Conservation (phyloP, 768 basidiomycete species). For the Mycena amicta region DNA sequence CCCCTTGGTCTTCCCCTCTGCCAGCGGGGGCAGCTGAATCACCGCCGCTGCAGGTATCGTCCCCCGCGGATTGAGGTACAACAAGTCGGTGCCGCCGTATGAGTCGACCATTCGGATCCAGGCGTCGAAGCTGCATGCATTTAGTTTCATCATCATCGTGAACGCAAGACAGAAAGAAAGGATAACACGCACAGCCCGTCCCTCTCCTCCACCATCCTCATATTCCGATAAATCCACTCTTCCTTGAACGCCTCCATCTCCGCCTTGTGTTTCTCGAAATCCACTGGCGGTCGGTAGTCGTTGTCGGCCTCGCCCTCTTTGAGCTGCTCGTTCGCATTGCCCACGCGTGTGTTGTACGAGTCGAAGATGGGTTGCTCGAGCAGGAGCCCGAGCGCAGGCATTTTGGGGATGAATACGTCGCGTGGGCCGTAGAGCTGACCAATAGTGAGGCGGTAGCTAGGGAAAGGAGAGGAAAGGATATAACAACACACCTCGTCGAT, state of each 20-base stretch:
- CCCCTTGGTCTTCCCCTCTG: constrained; percentile 36
- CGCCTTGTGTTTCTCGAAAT: constrained; percentile 68
- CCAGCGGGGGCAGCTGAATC: constrained; percentile 39
- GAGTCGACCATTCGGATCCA: constrained; percentile 80
- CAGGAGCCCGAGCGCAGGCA: constrained; percentile 91
- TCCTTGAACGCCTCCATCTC: constrained; percentile 83
- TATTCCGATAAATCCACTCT: constrained; percentile 80
- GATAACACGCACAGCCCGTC: constrained; percentile 67
- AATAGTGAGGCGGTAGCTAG: neutral
- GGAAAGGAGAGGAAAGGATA: neutral
- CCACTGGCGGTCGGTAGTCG: constrained; percentile 71
- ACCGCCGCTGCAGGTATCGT: constrained; percentile 73
- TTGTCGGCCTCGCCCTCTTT: constrained; percentile 44
- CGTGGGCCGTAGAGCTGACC: constrained; percentile 82
- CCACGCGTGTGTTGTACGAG: constrained; percentile 69
- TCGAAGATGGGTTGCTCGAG: constrained; percentile 86
- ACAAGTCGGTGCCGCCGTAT: constrained; percentile 77
- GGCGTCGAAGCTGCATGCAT: constrained; percentile 77
- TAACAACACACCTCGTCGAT: constrained; percentile 63
- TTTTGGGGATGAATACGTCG: constrained; percentile 86
- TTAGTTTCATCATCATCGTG: neutral
- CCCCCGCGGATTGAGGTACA: constrained; percentile 77
- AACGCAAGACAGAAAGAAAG: neutral
- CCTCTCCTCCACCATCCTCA: constrained; percentile 83
- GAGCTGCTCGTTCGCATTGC: constrained; percentile 51